Evolutionary conservation across 495 filamentous ascomycete species (phyloP), one percentile per base, ranked within the genome.

Genomic region (Tirmania nivea): DNA sequence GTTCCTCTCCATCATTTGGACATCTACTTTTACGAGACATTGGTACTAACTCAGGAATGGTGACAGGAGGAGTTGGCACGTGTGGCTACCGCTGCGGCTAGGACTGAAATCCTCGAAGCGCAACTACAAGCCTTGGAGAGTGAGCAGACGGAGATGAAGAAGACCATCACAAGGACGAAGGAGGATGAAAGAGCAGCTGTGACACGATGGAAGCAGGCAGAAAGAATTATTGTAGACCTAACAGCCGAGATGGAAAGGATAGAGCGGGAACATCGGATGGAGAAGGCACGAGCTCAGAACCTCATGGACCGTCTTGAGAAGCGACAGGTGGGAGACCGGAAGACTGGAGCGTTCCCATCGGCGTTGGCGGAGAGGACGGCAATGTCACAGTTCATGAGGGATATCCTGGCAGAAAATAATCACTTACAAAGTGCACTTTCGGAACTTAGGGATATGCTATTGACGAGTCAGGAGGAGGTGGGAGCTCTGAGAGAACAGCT

Each of bases 351-450:
- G 31, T 54, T 50, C 34, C 34, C 49, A 12, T 56, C 59, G 36
- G 54, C 56, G 14, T 49, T 62, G 17, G 51, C 55, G 47, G 61
- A 63, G 39, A 57, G 59, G 20, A 59, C 56, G 31, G 85, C 92
- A 12, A 83, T 95, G 8, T 87, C 84, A 35, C 83, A 86, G 60
- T 95, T 97, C 56, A 89, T 97, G 53, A 86, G 86, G 62, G 89
- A 95, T 60, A 87, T 97, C 48, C 68, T 97, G 36, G 83, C 92
- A 61, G 89, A 97, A 63, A 97, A 97, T 63, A 85, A 85, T 12
- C 92, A 86, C 58, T 70, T 97, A 50, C 89, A 95, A 63, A 73
- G 86, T 52, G 86, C 83, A 11, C 88, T 94, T 50, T 76, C 85
- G 53, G 89, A 97, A 66, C 69, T 97, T 35, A 74, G 89, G 16